These are phyloP conservation scores for Gynochthodes officinalis DNA, from an alignment of 257 asterid genomes.

Conservation along the genomic window DNA sequence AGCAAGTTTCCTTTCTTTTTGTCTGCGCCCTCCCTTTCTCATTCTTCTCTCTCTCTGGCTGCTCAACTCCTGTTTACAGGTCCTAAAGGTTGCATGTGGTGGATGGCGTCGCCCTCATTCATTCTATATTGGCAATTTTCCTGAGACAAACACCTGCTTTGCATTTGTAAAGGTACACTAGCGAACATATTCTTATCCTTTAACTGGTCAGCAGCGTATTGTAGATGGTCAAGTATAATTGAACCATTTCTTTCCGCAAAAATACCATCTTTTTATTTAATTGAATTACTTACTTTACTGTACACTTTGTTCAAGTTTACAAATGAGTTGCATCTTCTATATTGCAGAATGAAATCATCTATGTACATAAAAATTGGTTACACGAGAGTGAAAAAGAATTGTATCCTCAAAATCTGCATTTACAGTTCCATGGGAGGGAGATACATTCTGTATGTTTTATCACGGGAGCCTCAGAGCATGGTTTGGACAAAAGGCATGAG, in stretches of 20 bases:
- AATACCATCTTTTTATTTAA: background rate
- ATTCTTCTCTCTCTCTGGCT: background rate
- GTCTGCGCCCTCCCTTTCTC: background rate
- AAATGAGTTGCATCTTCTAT: background rate
- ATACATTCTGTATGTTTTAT: slow-evolving; percentile 81
- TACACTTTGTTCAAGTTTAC: background rate
- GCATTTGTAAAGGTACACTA: slow-evolving; percentile 77
- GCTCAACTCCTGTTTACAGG: slow-evolving; percentile 35
- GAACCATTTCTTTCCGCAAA: background rate
- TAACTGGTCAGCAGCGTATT: background rate
- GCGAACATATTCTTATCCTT: background rate
- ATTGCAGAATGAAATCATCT: slow-evolving; percentile 73
- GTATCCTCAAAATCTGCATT: slow-evolving; percentile 77
- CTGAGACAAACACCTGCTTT: slow-evolving; percentile 80
- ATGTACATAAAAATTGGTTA: slow-evolving; percentile 66
- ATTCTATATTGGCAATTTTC: slow-evolving; percentile 70
- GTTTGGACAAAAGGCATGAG: slow-evolving; percentile 38
- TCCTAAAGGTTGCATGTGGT: slow-evolving; percentile 73
- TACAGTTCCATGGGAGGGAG: slow-evolving; percentile 97
- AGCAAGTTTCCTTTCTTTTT: background rate
- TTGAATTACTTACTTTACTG: background rate
- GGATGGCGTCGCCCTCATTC: slow-evolving; percentile 99
- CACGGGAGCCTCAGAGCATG: slow-evolving; percentile 30
- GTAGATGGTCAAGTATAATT: background rate
- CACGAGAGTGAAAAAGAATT: slow-evolving; percentile 47